Evolutionary conservation across 2,329 filamentous ascomycete genomes (phyloP).

Genomic region (Ceratocystis variospora): DNA sequence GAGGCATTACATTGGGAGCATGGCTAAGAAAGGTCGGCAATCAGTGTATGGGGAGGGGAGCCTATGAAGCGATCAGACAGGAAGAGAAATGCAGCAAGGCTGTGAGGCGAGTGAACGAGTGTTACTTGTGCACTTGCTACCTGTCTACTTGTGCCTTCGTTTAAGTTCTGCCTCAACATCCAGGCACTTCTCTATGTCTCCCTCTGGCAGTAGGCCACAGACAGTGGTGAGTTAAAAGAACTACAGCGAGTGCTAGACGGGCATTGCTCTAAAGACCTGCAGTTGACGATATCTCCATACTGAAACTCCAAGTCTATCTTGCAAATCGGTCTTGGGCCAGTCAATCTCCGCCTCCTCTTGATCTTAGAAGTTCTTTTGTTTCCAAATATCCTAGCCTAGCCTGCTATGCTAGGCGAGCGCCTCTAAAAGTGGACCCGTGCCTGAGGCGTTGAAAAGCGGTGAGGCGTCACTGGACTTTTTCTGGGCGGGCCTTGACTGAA

Average conservation of each 20-base stretch:
- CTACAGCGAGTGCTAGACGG: no score
- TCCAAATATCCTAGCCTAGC: neutral
- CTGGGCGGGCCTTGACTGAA: neutral
- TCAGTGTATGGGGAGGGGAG: neutral
- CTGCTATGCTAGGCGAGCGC: neutral
- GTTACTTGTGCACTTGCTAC: neutral
- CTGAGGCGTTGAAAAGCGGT: slow-evolving; percentile 12
- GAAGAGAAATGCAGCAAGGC: neutral
- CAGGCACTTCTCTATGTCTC: neutral
- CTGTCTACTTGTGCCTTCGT: neutral
- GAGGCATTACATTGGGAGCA: neutral
- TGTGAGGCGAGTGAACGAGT: neutral
- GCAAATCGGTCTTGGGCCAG: neutral
- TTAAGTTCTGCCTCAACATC: neutral
- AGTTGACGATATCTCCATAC: no score
- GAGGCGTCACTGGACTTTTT: slow-evolving; percentile 4
- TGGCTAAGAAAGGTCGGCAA: neutral
- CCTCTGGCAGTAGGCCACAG: neutral
- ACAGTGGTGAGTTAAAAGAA: no score
- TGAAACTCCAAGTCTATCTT: no score
- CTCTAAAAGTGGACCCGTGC: slow-evolving; percentile 1
- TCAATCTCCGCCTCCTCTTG: neutral
- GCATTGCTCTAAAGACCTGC: no score
- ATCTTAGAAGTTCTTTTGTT: neutral
- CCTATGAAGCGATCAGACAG: neutral